Evolutionary conservation across 2,329 filamentous ascomycete species (phyloP).

Genomic region (Incumbomyces lentus): DNA sequence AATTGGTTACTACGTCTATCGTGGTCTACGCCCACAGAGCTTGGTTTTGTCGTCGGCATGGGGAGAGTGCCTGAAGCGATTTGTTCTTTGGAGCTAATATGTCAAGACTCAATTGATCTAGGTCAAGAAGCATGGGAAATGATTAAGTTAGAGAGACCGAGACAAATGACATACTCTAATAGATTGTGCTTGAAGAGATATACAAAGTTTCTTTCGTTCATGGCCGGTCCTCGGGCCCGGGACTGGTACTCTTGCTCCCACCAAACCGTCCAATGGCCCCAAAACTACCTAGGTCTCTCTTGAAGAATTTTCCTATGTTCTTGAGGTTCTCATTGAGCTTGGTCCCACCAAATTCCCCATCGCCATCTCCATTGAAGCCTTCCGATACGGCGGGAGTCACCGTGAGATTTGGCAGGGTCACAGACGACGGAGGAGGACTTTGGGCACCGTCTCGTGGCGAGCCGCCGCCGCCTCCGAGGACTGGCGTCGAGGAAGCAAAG

Average conservation of each 20-base stretch:
- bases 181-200: no score
- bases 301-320: constrained; percentile 94
- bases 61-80: no score
- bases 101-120: no score
- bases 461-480: constrained; percentile 55
- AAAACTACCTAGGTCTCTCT: constrained; percentile 69
- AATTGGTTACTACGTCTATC: no score
- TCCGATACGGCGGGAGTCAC: constrained; percentile 16
- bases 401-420: constrained; percentile 7
- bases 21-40: no score
- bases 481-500: constrained; percentile 58
- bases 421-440: constrained; percentile 12
- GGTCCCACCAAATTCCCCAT: constrained; percentile 42
- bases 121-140: no score
- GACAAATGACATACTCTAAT: no score
- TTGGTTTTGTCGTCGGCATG: no score
- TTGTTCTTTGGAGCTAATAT: no score
- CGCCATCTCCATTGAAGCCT: constrained; percentile 21
- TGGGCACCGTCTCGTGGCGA: constrained; percentile 40
- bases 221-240: constrained; percentile 15
- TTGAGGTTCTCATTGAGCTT: constrained; percentile 88
- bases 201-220: background rate
- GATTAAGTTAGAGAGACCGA: no score
- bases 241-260: constrained; percentile 21
- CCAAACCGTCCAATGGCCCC: constrained; percentile 54